phyloP scores from a whole-genome alignment of 208 protist genomes.

The Trypanosoma rangeli region DNA sequence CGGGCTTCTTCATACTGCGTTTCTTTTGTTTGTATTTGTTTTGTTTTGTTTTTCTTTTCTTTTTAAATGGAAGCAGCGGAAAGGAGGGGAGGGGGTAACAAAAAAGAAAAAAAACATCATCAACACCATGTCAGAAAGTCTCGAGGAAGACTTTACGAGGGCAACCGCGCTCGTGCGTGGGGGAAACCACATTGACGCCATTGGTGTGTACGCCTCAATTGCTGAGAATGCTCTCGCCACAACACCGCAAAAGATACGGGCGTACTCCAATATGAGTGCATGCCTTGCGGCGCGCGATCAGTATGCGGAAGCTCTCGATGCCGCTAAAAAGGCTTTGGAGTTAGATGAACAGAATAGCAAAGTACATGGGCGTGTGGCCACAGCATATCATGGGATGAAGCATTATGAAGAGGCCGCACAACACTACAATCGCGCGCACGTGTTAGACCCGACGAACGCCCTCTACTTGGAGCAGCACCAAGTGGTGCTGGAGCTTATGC shows the following conservation, averaged over 20 bases:
- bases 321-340: constrained; percentile 47
- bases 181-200: constrained; percentile 50
- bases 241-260: constrained; percentile 43
- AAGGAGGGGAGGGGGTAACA: neutral
- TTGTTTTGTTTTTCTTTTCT: constrained; percentile 19
- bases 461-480: constrained; percentile 36
- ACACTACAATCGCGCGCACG: constrained; percentile 39
- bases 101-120: constrained; percentile 2
- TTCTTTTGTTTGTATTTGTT: constrained; percentile 3
- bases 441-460: constrained; percentile 33
- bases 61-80: neutral
- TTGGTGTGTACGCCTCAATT: constrained; percentile 52
- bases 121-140: neutral
- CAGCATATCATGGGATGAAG: constrained; percentile 66
- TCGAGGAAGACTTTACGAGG: constrained; percentile 50
- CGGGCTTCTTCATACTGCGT: neutral
- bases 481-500: constrained; percentile 47
- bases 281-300: constrained; percentile 68
- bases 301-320: constrained; percentile 51
- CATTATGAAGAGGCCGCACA: constrained; percentile 64
- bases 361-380: constrained; percentile 57
- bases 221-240: constrained; percentile 18
- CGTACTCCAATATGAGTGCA: constrained; percentile 78
- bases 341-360: constrained; percentile 56
- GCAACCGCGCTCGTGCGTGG: constrained; percentile 51